phyloP scores from a whole-genome alignment of 768 basidiomycete species.

The Tricholoma sp. region DNA sequence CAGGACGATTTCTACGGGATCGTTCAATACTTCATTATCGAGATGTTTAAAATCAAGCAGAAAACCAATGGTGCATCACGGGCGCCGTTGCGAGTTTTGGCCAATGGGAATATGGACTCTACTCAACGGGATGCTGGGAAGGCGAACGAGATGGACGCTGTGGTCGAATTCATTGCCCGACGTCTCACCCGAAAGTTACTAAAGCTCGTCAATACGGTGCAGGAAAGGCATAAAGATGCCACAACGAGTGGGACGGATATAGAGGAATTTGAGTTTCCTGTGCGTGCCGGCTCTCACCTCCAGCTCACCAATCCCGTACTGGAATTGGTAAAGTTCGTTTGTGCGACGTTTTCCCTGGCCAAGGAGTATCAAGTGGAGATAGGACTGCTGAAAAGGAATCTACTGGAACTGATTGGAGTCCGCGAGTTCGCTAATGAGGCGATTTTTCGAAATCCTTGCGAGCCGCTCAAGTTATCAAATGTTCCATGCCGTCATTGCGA shows the following conservation, averaged over 20 bases:
- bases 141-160: conserved; percentile 60
- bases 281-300: conserved; percentile 83
- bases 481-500: conserved; percentile 90
- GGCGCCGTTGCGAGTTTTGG: conserved; percentile 65
- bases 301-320: conserved; percentile 74
- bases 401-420: conserved; percentile 83
- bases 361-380: conserved; percentile 84
- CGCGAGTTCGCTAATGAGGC: conserved; percentile 87
- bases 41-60: conserved; percentile 73
- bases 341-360: conserved; percentile 75
- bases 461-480: conserved; percentile 76
- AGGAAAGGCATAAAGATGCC: conserved; percentile 57
- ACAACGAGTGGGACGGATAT: conserved; percentile 47
- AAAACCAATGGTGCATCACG: conserved; percentile 54
- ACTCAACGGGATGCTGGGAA: conserved; percentile 68
- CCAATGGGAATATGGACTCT: conserved; percentile 57
- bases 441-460: conserved; percentile 87
- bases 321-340: conserved; percentile 85
- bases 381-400: conserved; percentile 81
- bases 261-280: conserved; percentile 71
- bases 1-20: conserved; percentile 71
- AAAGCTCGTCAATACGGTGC: conserved; percentile 57
- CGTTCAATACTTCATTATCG: conserved; percentile 80
- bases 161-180: conserved; percentile 72
- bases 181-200: conserved; percentile 80